Evolutionary conservation across 805 yeast genomes (phyloP).

Genomic region (Candida stauntonica): DNA sequence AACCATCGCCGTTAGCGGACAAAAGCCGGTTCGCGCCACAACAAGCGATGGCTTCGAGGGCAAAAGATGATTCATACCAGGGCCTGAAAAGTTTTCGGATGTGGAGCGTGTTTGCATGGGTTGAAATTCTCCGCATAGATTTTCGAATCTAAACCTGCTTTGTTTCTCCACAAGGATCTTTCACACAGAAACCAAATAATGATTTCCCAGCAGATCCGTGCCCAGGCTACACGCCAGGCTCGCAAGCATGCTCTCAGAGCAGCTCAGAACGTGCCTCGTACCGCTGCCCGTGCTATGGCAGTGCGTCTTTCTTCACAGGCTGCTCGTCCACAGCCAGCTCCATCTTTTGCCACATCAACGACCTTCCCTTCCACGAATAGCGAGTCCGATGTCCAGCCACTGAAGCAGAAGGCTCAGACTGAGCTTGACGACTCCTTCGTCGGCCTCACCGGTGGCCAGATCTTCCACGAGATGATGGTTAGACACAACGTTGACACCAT

Average conservation of each 20-base stretch:
- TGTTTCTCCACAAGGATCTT: neutral
- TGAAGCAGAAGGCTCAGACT: conserved; percentile 5
- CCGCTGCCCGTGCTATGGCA: conserved; percentile 12
- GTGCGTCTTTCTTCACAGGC: conserved; percentile 13
- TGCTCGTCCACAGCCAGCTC: conserved; percentile 27
- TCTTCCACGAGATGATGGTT: conserved; percentile 98
- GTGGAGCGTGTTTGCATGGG: neutral
- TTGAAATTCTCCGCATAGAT: neutral
- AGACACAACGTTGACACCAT: conserved; percentile 94
- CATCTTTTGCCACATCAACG: conserved; percentile 23
- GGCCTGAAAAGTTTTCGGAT: neutral
- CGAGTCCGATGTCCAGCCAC: conserved; percentile 7
- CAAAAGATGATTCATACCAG: neutral
- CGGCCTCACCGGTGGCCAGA: conserved; percentile 97
- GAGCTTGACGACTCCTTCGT: conserved; percentile 81
- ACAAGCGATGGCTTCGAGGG: neutral
- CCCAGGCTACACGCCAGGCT: conserved; percentile 19
- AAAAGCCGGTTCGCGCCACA: neutral
- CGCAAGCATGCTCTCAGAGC: conserved; percentile 11
- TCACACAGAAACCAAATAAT: conserved; percentile 4
- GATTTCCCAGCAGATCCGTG: conserved; percentile 19
- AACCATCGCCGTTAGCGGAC: neutral
- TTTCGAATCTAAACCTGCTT: neutral
- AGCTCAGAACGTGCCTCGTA: conserved; percentile 5
- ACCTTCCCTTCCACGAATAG: conserved; percentile 6